Base-by-base conservation (phyloP, 2,329 filamentous ascomycete genomes). In the Alternaria sp. region DNA sequence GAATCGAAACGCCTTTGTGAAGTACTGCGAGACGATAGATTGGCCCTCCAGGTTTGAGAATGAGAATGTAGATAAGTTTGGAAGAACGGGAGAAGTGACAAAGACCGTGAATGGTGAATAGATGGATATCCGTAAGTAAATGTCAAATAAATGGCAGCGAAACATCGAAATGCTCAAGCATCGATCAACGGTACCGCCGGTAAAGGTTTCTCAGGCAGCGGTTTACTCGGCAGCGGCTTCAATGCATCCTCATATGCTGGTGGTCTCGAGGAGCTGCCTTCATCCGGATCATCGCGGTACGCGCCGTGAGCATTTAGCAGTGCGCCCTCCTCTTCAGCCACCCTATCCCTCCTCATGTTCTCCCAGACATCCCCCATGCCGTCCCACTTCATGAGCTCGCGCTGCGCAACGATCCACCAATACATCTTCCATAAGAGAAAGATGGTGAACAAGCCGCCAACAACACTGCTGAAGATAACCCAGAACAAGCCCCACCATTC, bases 301-400 rank as follows among this genome's bases (percentile, higher is more conserved):
- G 57, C 66, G 2, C 61, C 67, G 30, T 60, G 50, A 11, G 36
- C 51, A 8, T 64, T 52, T n/a, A 76, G 58, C 25, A 76, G 50
- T 17, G 63, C 62, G 17, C 68, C 73, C 15, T 72, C 74, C 32
- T 75, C 76, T 26, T 75, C 73, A 8, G 59, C 65, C 9, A 30
- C 19, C 10, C 64, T 51, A 11, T 73, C 72, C 12, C 68, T 58
- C 17, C 74, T 68, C 44, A 77, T 62, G 9, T 73, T 73, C 36
- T 69, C 72, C 71, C 76, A 78, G 0, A 78, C 76, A 43, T 69
- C 67, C 12, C 78, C 77, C 62, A 78, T 79, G 25, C 76, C 76
- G 23, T 76, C 69, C 75, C 76, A 78, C 21, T 69, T 66, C 51
- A 74, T 74, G 5, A 79, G 69, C 44, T 73, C 70, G 26, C 69